These are phyloP conservation scores for Platismatia glauca DNA, from an alignment of 495 filamentous ascomycete genomes.

Conservation along the genomic window DNA sequence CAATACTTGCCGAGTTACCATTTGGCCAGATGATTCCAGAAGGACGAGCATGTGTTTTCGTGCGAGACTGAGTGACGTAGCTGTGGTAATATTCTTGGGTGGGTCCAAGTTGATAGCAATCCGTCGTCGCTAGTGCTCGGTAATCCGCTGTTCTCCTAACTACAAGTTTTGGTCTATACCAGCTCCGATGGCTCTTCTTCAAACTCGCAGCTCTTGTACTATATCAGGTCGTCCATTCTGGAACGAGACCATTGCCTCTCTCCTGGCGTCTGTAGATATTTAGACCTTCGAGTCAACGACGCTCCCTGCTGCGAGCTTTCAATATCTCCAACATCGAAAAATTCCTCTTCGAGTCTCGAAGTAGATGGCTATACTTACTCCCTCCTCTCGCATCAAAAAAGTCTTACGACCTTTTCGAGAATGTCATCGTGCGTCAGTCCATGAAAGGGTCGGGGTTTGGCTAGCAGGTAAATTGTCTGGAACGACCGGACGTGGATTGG, in stretches of 20 bases:
- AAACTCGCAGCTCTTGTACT: too few species aligned
- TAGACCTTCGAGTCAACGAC: background rate
- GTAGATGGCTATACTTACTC: background rate
- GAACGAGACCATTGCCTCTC: background rate
- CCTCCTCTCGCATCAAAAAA: background rate
- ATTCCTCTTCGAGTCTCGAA: background rate
- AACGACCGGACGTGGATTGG: background rate
- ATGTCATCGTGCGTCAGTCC: background rate
- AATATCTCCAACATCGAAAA: background rate
- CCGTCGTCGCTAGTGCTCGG: too few species aligned
- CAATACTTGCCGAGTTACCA: too few species aligned
- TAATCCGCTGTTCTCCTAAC: too few species aligned
- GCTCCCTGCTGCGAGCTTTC: background rate
- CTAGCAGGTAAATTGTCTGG: background rate
- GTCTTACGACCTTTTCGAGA: background rate
- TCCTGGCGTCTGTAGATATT: background rate
- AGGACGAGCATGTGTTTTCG: too few species aligned
- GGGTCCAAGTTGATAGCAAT: too few species aligned
- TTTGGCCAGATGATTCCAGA: too few species aligned
- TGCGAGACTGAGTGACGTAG: too few species aligned
- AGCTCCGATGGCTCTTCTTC: background rate
- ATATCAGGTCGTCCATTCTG: background rate
- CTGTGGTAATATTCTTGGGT: too few species aligned
- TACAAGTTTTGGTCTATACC: background rate
- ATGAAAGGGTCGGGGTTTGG: background rate